A percentile compares a stretch with the other conserved stretches of the same genome.
phyloP scores from a whole-genome alignment of 176 grass and related monocot genomes.

The Saccharum spontaneum region DNA sequence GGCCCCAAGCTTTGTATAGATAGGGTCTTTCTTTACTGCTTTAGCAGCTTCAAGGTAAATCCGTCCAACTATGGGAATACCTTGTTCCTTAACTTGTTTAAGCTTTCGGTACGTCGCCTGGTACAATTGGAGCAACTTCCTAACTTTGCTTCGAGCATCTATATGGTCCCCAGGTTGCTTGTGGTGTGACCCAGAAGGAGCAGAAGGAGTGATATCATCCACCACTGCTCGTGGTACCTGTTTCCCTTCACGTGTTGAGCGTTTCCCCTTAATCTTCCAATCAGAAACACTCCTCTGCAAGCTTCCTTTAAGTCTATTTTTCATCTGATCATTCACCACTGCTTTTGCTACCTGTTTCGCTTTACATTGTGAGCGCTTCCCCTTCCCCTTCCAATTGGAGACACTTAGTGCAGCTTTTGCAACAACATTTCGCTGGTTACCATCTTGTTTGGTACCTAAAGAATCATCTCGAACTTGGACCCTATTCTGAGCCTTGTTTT shows the following conservation, averaged over 20 bases:
- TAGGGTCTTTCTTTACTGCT: constrained; percentile 33
- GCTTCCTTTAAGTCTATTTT: constrained; percentile 23
- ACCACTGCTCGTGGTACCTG: background rate
- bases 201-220: constrained; percentile 32
- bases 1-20: constrained; percentile 34
- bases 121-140: constrained; percentile 51
- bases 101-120: constrained; percentile 49
- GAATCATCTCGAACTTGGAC: constrained; percentile 18
- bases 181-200: constrained; percentile 31
- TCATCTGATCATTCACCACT: background rate
- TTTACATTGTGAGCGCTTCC: background rate
- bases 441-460: background rate
- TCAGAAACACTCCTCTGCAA: background rate
- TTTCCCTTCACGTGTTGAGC: background rate
- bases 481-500: background rate
- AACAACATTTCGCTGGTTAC: background rate
- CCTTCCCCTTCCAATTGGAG: background rate
- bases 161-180: background rate
- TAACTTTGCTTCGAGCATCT: constrained; percentile 55
- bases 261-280: constrained; percentile 7
- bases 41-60: constrained; percentile 46
- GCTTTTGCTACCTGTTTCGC: background rate
- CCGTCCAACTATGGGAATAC: constrained; percentile 20
- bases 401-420: background rate
- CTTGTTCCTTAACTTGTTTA: constrained; percentile 53